Evolutionary conservation across 192 early-diverging fungal genomes (phyloP), one percentile per base, ranked within the genome.

Genomic region (Chytriomyces confervae): DNA sequence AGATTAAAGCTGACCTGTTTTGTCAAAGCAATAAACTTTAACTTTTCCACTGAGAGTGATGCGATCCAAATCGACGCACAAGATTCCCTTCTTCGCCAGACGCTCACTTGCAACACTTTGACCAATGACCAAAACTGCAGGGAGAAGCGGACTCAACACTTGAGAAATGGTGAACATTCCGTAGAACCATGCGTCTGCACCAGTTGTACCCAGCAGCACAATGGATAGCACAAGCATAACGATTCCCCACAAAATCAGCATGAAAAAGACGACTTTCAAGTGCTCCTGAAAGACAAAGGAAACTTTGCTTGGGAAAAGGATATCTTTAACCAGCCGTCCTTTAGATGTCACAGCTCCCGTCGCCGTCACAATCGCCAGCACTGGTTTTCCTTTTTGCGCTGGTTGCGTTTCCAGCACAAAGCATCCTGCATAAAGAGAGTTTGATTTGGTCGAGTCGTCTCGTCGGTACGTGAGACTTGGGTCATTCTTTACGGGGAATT

Each of bases 201-300:
- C 86, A 29, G 77, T 82, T 63, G 62, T 77, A 24, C 71, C 79
- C 69, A 84, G 46, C 48, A 82, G 62, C 1, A 47, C 20, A 8
- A 86, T 77, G 47, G 60, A 62, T 20, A 76, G 18, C 51, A 80
- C 46, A 11, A 86, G 74, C 82, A 84, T 84, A 27, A 92, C 69
- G 20, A 89, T 79, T 57, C 92, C 92, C 87, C 93, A 94, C 27
- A 83, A 50, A 43, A 93, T 81, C 61, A 94, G 80, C 43, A 92
- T 79, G 44, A 83, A 71, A 76, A 93, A 82, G 16, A 91, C 92
- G 1, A 92, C 80, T 53, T 92, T 93, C 78, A 93, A 84, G 70
- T 93, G 92, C 84, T 93, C 93, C 70, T 89, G 87, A 81, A 94
- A 94, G 13, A 93, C 88, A 79, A 94, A 94, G 50, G 88, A 89